phyloP scores from a whole-genome alignment of 306 rosid genomes.

The Casuarina glauca region DNA sequence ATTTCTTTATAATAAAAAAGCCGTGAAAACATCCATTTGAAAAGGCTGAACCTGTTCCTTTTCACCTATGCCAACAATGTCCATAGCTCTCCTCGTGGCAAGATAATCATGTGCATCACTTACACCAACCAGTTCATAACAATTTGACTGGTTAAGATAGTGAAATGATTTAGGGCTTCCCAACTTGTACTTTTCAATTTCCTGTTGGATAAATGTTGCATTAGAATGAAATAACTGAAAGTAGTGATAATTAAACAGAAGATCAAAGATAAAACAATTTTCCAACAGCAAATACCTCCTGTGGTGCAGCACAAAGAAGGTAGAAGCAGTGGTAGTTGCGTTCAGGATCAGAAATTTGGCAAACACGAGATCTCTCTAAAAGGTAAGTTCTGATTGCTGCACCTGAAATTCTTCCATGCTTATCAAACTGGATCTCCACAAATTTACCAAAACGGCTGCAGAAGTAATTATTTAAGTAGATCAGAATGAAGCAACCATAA shows the following conservation, averaged over 20 bases:
- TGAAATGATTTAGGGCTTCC: conserved; percentile 85
- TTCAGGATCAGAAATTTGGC: conserved; percentile 97
- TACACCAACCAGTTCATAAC: conserved; percentile 78
- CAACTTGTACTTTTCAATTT: conserved; percentile 90
- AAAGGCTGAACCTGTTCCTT: conserved; percentile 80
- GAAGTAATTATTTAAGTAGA: conserved; percentile 28
- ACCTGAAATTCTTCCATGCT: conserved; percentile 97
- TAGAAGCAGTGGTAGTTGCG: conserved; percentile 99
- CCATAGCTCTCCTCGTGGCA: conserved; percentile 99
- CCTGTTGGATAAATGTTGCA: conserved; percentile 59
- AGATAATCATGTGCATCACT: conserved; percentile 93
- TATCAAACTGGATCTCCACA: conserved; percentile 97
- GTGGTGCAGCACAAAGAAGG: conserved; percentile 99
- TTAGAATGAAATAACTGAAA: conserved; percentile 23
- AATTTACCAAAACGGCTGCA: conserved; percentile 98
- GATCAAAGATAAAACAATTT: conserved; percentile 3
- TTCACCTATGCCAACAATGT: conserved; percentile 87
- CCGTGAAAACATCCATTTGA: conserved; percentile 20
- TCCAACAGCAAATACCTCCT: conserved; percentile 63
- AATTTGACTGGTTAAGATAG: conserved; percentile 94
- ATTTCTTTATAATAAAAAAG: conserved; percentile 21
- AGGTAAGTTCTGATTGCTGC: conserved; percentile 98
- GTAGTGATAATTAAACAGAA: conserved; percentile 14
- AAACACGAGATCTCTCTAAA: conserved; percentile 96
- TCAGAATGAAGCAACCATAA: conserved; percentile 24